phyloP scores from a whole-genome alignment of 2,329 filamentous ascomycete genomes.

The Myriosclerotinia duriaeana region DNA sequence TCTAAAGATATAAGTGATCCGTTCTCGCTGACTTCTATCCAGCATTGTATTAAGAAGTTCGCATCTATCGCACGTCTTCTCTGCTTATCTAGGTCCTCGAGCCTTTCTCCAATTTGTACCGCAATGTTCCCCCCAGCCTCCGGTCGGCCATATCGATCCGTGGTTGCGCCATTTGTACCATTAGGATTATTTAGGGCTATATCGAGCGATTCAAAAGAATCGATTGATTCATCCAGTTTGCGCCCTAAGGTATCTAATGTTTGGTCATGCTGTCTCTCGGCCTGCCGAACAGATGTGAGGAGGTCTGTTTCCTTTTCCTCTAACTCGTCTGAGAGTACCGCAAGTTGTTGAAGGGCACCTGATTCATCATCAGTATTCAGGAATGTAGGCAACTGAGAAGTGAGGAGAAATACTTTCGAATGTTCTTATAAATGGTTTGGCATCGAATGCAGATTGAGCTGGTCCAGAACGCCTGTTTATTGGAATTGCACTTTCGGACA shows the following conservation, averaged over 20 bases:
- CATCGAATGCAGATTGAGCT: constrained; percentile 72
- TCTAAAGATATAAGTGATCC: constrained; percentile 85
- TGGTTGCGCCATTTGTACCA: constrained; percentile 44
- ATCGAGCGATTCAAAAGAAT: constrained; percentile 87
- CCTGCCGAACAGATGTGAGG: constrained; percentile 82
- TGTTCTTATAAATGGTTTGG: constrained; percentile 91
- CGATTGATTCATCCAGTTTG: constrained; percentile 89
- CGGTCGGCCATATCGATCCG: constrained; percentile 49
- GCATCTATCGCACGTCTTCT: constrained; percentile 86
- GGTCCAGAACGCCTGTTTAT: constrained; percentile 74
- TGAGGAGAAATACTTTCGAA: constrained; percentile 67
- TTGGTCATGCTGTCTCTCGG: constrained; percentile 87
- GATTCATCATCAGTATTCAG: constrained; percentile 35
- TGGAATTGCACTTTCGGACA: constrained; percentile 83
- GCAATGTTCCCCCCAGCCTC: constrained; percentile 79
- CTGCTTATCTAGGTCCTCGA: constrained; percentile 94
- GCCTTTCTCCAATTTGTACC: constrained; percentile 87
- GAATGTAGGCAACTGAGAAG: not conserved
- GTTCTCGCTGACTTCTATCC: constrained; percentile 89
- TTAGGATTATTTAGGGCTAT: constrained; percentile 69
- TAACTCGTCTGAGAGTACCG: constrained; percentile 74
- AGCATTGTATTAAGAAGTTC: constrained; percentile 93
- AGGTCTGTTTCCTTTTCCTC: constrained; percentile 90
- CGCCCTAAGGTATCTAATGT: constrained; percentile 83
- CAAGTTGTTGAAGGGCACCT: constrained; percentile 68